Base-by-base conservation (phyloP, 179 eudicot genomes). In the Nepenthes alata region DNA sequence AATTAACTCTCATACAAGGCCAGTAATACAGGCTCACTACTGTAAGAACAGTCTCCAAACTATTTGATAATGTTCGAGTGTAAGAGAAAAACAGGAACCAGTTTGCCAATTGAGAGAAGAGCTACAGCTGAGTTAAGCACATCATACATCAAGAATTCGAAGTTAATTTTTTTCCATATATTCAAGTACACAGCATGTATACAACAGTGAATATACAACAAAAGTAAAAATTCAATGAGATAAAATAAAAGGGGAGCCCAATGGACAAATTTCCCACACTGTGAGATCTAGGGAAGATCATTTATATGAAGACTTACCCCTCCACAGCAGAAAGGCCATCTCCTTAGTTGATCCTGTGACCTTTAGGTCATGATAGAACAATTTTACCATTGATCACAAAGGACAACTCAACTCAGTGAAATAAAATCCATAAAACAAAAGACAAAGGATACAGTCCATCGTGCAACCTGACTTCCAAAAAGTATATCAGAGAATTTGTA, bases 31-130 rank as follows among this genome's bases (percentile, higher is more conserved):
- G 79, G 65, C 99, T 85, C 61, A 77, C 75, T 39, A 89, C 35
- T 14, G 97, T 93, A 35, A 93, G 87, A 59, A 85, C 94, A 62
- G 96, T 87, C 89, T 94, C 99, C 79, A 94, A 72, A 79, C 95
- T 80, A 71, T 90, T 94, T 47, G 99, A 87, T 60, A 94, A 69
- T 45, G 99, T 83, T 62, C 97, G 85, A 41, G 88, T 82, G 59
- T 80, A 80, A 73, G 97, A 94, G 84, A 78, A 94, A 77, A 94
- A 85, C 82, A 94, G 75, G 75, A 94, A 94, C 97, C 99, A 94
- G 80, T 94, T 94, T 69, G 80, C 65, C 73, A 87, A 66, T 79
- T 83, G 83, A 58, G 94, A 83, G 82, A 87, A 87, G 61, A 94
- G 84, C 97, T 94, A 67, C 41, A 59, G 61, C 37, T 35, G 61